phyloP scores from a whole-genome alignment of 2,329 filamentous ascomycete genomes.

The Achaetomium macrosporum region DNA sequence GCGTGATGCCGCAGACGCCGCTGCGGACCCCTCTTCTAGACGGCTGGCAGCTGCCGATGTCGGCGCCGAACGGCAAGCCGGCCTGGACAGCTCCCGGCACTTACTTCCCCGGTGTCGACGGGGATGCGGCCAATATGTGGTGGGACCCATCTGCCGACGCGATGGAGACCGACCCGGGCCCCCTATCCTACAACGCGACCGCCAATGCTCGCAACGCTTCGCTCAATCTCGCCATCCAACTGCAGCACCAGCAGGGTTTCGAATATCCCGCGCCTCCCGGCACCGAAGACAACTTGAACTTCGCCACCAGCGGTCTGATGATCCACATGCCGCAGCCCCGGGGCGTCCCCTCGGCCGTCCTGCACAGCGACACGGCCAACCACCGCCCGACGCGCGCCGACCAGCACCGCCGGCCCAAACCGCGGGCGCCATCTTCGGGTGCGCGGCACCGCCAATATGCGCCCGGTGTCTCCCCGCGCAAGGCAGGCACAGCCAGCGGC shows the following conservation, averaged over 20 bases:
- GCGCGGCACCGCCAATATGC: slow-evolving; percentile 41
- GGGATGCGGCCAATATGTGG: slow-evolving; percentile 24
- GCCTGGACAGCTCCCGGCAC: not conserved
- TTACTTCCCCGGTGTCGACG: slow-evolving; percentile 16
- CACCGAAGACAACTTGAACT: slow-evolving; percentile 2
- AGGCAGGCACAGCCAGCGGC: slow-evolving; percentile 28
- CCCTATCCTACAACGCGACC: not conserved
- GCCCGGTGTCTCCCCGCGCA: slow-evolving; percentile 36
- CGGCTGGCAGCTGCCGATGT: slow-evolving; percentile 15
- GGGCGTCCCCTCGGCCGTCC: slow-evolving; percentile 32
- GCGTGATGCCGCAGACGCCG: slow-evolving; percentile 29
- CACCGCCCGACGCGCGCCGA: slow-evolving; percentile 5
- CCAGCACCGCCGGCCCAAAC: slow-evolving; percentile 30
- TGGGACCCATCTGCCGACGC: slow-evolving; percentile 26
- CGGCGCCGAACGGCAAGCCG: slow-evolving; percentile 20
- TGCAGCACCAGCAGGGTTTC: slow-evolving; percentile 29
- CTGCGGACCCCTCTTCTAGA: slow-evolving; percentile 34
- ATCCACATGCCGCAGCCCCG: slow-evolving; percentile 50
- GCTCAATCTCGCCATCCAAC: slow-evolving; percentile 37
- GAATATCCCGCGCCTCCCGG: slow-evolving; percentile 12
- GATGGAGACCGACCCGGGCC: slow-evolving; percentile 14
- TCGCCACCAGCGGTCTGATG: slow-evolving; percentile 38
- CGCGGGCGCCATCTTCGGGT: slow-evolving; percentile 49
- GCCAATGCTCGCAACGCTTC: slow-evolving; percentile 27
- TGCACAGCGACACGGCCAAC: slow-evolving; percentile 24